Percentiles rank a stretch among this genome's conserved stretches.
Evolutionary conservation across 805 yeast genomes (phyloP).

Genomic region (Teunomyces pallodes): DNA sequence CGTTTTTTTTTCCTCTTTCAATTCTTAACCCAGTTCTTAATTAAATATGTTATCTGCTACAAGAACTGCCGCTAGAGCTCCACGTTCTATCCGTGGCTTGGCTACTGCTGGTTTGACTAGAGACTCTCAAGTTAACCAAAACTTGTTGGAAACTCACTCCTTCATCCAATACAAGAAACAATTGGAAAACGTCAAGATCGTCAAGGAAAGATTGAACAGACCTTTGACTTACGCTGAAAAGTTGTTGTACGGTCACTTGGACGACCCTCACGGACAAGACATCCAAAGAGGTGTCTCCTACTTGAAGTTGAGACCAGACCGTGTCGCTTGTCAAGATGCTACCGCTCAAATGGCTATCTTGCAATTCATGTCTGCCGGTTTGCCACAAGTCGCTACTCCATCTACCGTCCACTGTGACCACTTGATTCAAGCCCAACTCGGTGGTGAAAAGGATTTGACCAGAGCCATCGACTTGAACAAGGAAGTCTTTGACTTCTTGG

Average conservation of each 20-base stretch:
- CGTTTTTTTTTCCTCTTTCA: conserved; percentile 5
- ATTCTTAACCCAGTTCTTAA: conserved; percentile 3
- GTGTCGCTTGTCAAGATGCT: conserved; percentile 99
- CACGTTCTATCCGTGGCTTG: conserved; percentile 42
- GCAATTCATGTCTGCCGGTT: conserved; percentile 95
- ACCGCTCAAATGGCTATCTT: conserved; percentile 97
- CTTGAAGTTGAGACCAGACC: conserved; percentile 92
- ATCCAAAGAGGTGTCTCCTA: conserved; percentile 85
- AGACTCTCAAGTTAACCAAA: conserved; percentile 78
- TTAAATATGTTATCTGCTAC: conserved; percentile 42
- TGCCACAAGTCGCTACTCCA: conserved; percentile 89
- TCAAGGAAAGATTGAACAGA: conserved; percentile 74
- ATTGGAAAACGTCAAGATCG: conserved; percentile 82
- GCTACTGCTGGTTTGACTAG: conserved; percentile 53
- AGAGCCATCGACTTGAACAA: conserved; percentile 86
- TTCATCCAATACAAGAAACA: conserved; percentile 91
- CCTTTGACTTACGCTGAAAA: conserved; percentile 96
- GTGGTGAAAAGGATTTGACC: conserved; percentile 80
- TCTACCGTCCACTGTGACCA: conserved; percentile 98
- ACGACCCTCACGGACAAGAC: conserved; percentile 85
- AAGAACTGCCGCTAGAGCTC: conserved; percentile 34
- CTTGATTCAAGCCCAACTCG: conserved; percentile 92
- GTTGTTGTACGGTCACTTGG: conserved; percentile 91
- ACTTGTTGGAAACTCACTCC: conserved; percentile 76
- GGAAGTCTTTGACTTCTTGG: conserved; percentile 91